A percentile compares a stretch with the other conserved stretches of the same genome.
These are phyloP conservation scores for Thelephora aurantiotincta DNA, from an alignment of 768 basidiomycete species.

Conservation along the genomic window DNA sequence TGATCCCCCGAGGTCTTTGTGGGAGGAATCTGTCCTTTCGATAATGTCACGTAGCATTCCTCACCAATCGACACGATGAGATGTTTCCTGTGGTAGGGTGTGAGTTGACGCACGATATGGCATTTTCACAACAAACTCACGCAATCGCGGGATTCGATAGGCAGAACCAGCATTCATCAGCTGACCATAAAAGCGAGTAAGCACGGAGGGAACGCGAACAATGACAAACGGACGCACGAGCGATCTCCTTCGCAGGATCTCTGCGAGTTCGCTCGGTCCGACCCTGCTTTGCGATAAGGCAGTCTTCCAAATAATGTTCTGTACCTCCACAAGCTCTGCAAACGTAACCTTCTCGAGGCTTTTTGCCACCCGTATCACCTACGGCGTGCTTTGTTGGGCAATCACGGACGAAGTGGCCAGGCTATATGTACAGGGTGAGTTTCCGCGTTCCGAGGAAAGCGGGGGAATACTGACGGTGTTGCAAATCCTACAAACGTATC, in stretches of 20 bases:
- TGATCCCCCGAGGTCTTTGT: constrained; percentile 44
- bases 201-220: not conserved
- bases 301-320: constrained; percentile 78
- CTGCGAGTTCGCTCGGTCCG: constrained; percentile 18
- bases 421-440: constrained; percentile 21
- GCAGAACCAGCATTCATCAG: constrained; percentile 98
- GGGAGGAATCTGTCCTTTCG: constrained; percentile 88
- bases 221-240: constrained; percentile 34
- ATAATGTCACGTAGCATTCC: constrained; percentile 92
- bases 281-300: constrained; percentile 51
- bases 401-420: constrained; percentile 79
- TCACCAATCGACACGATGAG: constrained; percentile 87
- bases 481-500: constrained; percentile 82
- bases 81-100: constrained; percentile 52
- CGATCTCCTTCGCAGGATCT: constrained; percentile 61
- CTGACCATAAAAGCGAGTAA: constrained; percentile 21
- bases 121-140: constrained; percentile 24
- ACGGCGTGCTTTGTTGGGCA: constrained; percentile 69
- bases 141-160: constrained; percentile 86
- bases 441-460: not conserved
- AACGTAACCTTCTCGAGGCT: constrained; percentile 75
- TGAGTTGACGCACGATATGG: constrained; percentile 3
- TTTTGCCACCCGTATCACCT: constrained; percentile 73
- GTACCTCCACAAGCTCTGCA: constrained; percentile 88
- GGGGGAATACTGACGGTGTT: constrained; percentile 32